phyloP scores from a whole-genome alignment of 345 rosid species.

The Rhizophora mangle region DNA sequence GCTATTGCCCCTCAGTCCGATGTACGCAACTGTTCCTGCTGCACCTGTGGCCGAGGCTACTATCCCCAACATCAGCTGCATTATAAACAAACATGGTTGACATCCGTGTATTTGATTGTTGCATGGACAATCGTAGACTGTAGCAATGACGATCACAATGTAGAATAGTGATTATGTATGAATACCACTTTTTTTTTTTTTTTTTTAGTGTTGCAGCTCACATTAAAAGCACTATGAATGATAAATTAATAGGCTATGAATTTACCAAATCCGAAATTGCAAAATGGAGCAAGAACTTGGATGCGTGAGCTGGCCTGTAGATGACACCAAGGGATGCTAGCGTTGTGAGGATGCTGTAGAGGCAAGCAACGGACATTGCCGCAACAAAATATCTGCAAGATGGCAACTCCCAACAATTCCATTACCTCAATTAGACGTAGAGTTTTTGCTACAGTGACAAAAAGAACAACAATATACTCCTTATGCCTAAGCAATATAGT shows the following conservation, averaged over 20 bases:
- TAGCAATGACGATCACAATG: too few species aligned
- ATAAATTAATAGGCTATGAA: not conserved
- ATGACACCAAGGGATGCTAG: slow-evolving; percentile 48
- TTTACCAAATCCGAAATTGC: slow-evolving; percentile 56
- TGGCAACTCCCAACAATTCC: too few species aligned
- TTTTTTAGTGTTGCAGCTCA: too few species aligned
- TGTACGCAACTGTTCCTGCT: slow-evolving; percentile 65
- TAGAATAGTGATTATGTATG: too few species aligned
- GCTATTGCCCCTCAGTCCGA: slow-evolving; percentile 64
- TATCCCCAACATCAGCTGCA: slow-evolving; percentile 69
- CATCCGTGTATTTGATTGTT: too few species aligned
- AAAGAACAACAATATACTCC: too few species aligned
- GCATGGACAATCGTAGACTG: too few species aligned
- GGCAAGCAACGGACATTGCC: slow-evolving; percentile 56
- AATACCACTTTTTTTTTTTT: too few species aligned
- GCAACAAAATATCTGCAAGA: slow-evolving; percentile 59
- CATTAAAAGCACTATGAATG: not conserved
- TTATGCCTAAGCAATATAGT: too few species aligned
- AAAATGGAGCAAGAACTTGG: slow-evolving; percentile 37
- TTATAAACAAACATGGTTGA: not conserved
- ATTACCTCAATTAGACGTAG: too few species aligned
- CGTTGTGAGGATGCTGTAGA: slow-evolving; percentile 53
- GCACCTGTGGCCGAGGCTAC: slow-evolving; percentile 77
- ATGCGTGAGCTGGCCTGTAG: slow-evolving; percentile 35
- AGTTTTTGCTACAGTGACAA: too few species aligned